Evolutionary conservation across 805 yeast genomes (phyloP).

Genomic region (Zygotorulaspora florentina): DNA sequence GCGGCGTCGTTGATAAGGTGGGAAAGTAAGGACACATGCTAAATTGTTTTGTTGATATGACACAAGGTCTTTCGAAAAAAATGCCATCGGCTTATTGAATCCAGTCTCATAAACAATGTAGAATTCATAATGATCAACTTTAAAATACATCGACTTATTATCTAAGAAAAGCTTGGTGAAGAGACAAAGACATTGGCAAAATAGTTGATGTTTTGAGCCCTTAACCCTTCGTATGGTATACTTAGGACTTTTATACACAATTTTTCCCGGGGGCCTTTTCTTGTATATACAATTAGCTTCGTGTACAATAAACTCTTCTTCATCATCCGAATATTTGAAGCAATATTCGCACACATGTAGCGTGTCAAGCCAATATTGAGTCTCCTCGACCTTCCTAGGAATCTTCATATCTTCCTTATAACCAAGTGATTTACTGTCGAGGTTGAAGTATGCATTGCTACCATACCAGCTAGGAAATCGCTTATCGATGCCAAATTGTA

Average conservation of each 20-base stretch:
- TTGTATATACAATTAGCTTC: slow-evolving; percentile 42
- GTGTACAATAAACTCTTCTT: slow-evolving; percentile 49
- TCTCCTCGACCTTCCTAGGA: background rate
- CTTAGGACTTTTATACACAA: slow-evolving; percentile 58
- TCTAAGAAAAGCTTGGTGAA: slow-evolving; percentile 87
- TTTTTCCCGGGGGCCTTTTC: slow-evolving; percentile 53
- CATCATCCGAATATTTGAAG: slow-evolving; percentile 67
- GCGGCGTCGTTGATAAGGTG: slow-evolving; percentile 80
- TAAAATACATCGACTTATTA: slow-evolving; percentile 81
- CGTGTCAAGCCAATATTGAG: slow-evolving; percentile 49
- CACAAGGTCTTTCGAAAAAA: slow-evolving; percentile 80
- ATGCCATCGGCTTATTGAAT: slow-evolving; percentile 68
- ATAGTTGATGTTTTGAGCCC: slow-evolving; percentile 60
- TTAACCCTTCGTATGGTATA: slow-evolving; percentile 60
- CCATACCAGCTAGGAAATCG: slow-evolving; percentile 85
- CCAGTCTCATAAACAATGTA: slow-evolving; percentile 61
- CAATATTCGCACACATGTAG: slow-evolving; percentile 77
- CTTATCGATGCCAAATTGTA: slow-evolving; percentile 58
- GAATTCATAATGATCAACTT: slow-evolving; percentile 74
- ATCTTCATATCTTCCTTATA: slow-evolving; percentile 19
- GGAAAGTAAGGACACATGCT: slow-evolving; percentile 87
- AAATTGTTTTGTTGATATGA: slow-evolving; percentile 77
- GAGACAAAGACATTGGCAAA: slow-evolving; percentile 76
- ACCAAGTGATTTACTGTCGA: slow-evolving; percentile 45
- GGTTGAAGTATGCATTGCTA: slow-evolving; percentile 68